phyloP scores from a whole-genome alignment of 495 filamentous ascomycete species.

The Friedmanniomyces simplex region DNA sequence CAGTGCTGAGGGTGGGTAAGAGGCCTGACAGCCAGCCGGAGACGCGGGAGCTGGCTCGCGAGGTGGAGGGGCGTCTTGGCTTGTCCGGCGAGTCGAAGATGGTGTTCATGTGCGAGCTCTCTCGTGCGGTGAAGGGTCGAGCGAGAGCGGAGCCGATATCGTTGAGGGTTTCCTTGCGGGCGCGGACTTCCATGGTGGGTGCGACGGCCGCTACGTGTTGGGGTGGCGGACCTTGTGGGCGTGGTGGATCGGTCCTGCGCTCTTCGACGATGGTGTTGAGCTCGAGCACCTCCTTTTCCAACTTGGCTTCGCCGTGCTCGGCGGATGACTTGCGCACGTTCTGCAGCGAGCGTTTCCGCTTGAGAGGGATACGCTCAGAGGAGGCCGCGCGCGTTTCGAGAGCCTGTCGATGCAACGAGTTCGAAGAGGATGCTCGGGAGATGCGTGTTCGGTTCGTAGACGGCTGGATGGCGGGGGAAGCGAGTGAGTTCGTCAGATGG shows the following conservation, averaged over 20 bases:
- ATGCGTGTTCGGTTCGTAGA: neutral
- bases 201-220: slow-evolving; percentile 17
- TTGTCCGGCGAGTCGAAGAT: neutral
- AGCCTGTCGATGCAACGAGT: neutral
- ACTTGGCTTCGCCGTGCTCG: neutral
- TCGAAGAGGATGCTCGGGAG: neutral
- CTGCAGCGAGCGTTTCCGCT: slow-evolving; percentile 9
- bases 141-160: slow-evolving; percentile 14
- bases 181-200: slow-evolving; percentile 8
- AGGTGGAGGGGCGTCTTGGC: neutral
- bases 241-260: neutral
- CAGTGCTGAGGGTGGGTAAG: neutral
- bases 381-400: slow-evolving; percentile 2
- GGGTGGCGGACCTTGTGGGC: neutral
- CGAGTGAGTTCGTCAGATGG: neutral
- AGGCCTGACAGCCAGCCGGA: slow-evolving; percentile 15
- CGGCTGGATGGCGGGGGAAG: neutral
- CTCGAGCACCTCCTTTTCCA: slow-evolving; percentile 15
- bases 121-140: slow-evolving; percentile 6
- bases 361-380: slow-evolving; percentile 4
- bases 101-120: neutral
- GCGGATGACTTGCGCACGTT: neutral
- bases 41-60: slow-evolving; percentile 7
- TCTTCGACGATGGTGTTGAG: slow-evolving; percentile 20
- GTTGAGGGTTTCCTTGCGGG: slow-evolving; percentile 12